phyloP scores from a whole-genome alignment of 2,329 filamentous ascomycete genomes.

The Lachnellula suecica region DNA sequence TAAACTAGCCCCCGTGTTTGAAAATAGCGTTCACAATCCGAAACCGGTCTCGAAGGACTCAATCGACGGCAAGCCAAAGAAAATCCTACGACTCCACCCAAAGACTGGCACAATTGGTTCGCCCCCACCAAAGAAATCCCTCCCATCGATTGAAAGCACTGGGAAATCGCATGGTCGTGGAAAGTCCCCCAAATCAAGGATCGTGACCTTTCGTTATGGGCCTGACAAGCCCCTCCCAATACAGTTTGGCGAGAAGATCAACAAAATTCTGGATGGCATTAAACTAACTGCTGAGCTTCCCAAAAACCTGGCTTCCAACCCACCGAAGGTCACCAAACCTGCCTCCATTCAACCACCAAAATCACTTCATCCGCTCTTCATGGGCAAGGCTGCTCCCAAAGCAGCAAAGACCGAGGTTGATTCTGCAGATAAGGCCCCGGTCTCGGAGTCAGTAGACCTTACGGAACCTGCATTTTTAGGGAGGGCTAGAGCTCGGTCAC shows the following conservation, averaged over 20 bases:
- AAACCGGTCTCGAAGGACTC: neutral
- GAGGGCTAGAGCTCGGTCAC: slow-evolving; percentile 1
- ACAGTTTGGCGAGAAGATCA: slow-evolving; percentile 58
- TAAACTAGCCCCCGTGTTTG: neutral
- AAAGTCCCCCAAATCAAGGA: slow-evolving; percentile 38
- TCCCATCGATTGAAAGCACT: neutral
- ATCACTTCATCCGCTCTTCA: slow-evolving; percentile 68
- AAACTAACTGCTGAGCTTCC: neutral
- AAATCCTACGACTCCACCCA: slow-evolving; percentile 55
- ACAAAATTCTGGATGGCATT: slow-evolving; percentile 52
- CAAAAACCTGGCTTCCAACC: slow-evolving; percentile 5
- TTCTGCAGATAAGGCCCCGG: neutral
- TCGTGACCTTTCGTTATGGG: slow-evolving; percentile 63
- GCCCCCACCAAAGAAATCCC: slow-evolving; percentile 53
- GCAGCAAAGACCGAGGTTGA: neutral
- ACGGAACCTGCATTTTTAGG: neutral
- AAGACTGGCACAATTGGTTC: slow-evolving; percentile 63
- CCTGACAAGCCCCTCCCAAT: slow-evolving; percentile 43
- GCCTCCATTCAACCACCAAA: slow-evolving; percentile 35
- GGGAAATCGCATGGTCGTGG: slow-evolving; percentile 31
- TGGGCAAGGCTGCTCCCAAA: slow-evolving; percentile 47
- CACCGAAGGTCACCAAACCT: slow-evolving; percentile 26
- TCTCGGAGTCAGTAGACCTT: neutral
- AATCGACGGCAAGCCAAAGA: slow-evolving; percentile 39
- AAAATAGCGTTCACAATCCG: neutral